These are phyloP conservation scores for Verticillium klebahnii DNA, from an alignment of 2,329 filamentous ascomycete genomes.

Conservation along the genomic window DNA sequence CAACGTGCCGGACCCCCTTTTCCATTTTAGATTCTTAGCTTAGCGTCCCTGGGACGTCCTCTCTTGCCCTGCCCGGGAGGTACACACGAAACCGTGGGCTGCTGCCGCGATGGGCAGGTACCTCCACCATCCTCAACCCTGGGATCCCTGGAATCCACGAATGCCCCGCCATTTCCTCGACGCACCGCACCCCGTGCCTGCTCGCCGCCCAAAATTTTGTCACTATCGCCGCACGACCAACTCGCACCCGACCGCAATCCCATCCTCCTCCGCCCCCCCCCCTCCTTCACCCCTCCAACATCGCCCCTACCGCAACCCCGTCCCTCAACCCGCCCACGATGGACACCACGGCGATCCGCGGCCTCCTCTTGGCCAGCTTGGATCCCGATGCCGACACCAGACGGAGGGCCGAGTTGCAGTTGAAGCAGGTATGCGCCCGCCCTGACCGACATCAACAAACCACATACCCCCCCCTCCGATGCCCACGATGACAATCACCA, in stretches of 20 bases:
- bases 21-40: not conserved
- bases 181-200: constrained; percentile 7
- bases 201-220: constrained; percentile 16
- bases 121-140: not conserved
- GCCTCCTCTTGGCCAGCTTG: constrained; percentile 73
- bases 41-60: not conserved
- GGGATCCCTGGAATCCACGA: not conserved
- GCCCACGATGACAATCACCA: not conserved
- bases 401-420: constrained; percentile 72
- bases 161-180: constrained; percentile 14
- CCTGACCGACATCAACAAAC: constrained; percentile 1
- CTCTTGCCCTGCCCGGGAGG: not conserved
- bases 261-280: constrained; percentile 13
- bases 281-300: constrained; percentile 1
- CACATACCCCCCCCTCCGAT: not conserved
- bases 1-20: not conserved
- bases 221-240: constrained; percentile 8
- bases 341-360: constrained; percentile 71
- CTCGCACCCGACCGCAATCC: constrained; percentile 12
- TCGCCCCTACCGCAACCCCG: not conserved
- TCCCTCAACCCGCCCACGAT: constrained; percentile 38
- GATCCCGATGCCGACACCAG: constrained; percentile 70
- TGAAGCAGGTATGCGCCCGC: constrained; percentile 65
- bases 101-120: not conserved
- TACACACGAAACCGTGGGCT: not conserved